Base-by-base conservation (phyloP, 495 filamentous ascomycete species). In the Neurospora terricola region DNA sequence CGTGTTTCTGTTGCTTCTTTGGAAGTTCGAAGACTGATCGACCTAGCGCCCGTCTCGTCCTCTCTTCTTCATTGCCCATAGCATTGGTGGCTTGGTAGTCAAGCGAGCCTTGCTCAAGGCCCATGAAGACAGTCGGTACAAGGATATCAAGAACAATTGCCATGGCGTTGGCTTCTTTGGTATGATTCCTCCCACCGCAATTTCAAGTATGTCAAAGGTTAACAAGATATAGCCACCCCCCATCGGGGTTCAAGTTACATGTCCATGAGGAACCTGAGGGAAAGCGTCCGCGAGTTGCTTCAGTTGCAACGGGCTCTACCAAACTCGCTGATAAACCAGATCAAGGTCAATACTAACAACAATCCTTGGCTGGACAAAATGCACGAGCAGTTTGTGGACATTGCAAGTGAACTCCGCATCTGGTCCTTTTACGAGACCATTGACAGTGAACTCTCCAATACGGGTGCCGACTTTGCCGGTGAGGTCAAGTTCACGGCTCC, bases 191-290 rank as follows among this genome's bases (percentile, higher is more conserved):
- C 4, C 14, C 2, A 21, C 38, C 69, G 10, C 18, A 36, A 18
- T 36, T 40, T 39, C n/a, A 11, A 30, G 4, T 5, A 23, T 37
- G 23, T 12, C 7, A 16, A 8, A 37, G 21, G 48, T 70, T 78
- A 75, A 81, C 73, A 27, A 71, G 4, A 10, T 10, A 18, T 81
- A 80, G 88, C 85, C 18, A 90, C 88, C 1, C 89, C 90, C 1
- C 89, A 92, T 74, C 87, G 86, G 48, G 89, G 90, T 5, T 91
- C 89, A 1, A 91, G 87, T 36, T 90, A 90, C 74, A 82, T 91
- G 66, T 90, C 89, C 5, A 87, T 87, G 73, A 81, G 83, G 0
- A 84, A 86, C 72, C 88, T 89, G 72, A 82, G 82, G 23, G 79
- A 83, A 27, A 89, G 86, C 74, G 88, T 91, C 38, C 83, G 82